A percentile compares a stretch with the other conserved stretches of the same genome.
Conservation (phyloP, 352 stramenopile species). For the Phytophthora pini region DNA sequence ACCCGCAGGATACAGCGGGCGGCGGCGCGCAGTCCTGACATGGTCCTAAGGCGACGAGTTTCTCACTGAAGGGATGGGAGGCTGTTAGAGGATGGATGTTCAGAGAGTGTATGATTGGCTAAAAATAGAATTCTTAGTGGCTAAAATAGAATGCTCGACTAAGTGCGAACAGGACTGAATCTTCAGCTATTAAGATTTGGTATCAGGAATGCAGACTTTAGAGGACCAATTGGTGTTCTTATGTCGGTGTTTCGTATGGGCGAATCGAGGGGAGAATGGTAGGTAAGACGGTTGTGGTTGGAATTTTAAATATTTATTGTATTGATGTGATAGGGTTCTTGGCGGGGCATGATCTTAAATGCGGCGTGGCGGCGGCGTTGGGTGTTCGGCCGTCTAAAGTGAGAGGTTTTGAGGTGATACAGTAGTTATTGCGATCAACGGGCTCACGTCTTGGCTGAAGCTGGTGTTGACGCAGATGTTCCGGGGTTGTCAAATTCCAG, state of each 20-base stretch:
- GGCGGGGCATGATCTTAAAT: slow-evolving; percentile 63
- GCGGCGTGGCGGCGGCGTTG: slow-evolving; percentile 63
- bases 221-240: slow-evolving; percentile 34
- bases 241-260: slow-evolving; percentile 55
- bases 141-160: not conserved
- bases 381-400: slow-evolving; percentile 74
- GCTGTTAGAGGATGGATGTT: slow-evolving; percentile 5
- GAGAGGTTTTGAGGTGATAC: slow-evolving; percentile 9
- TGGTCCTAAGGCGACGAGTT: slow-evolving; percentile 5
- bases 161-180: slow-evolving; percentile 1
- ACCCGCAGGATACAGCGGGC: slow-evolving; percentile 23
- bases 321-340: slow-evolving; percentile 42
- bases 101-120: slow-evolving; percentile 6
- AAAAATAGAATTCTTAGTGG: not conserved
- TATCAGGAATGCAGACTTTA: slow-evolving; percentile 19
- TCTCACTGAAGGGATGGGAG: slow-evolving; percentile 40
- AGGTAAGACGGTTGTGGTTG: not conserved
- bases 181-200: not conserved
- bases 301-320: not conserved
- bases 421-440: not conserved
- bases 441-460: slow-evolving; percentile 29
- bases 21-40: slow-evolving; percentile 37
- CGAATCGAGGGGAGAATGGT: slow-evolving; percentile 45
- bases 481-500: slow-evolving; percentile 5
- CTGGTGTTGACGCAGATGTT: slow-evolving; percentile 75